Base-by-base conservation (phyloP, 129 eudicot genomes). In the carrot (Daucus carota) region DNA sequence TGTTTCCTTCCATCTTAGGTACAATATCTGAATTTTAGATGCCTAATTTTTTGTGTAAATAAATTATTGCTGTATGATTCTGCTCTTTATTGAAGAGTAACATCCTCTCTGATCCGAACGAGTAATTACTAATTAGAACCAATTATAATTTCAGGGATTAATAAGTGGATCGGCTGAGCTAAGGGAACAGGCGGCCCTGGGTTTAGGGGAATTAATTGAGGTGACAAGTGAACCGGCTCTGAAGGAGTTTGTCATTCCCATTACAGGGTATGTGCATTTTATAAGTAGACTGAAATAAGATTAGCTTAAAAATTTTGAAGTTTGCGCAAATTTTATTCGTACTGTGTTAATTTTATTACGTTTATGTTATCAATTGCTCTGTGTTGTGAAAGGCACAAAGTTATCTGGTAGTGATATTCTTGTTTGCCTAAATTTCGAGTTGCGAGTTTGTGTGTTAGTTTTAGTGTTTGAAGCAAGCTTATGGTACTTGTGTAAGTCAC, bases 111-210 rank as follows among this genome's bases (percentile, higher is more conserved):
- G 54, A 42, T 38, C 8, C 5, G 0, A 69, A 17, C 33, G 8
- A 70, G 57, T 26, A 10, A 28, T 79, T 62, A 70, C 38, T 26
- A 10, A 28, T 79, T 62, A 29, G 67, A 72, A 3, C 73, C 70
- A 38, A 34, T 66, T 57, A 20, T 11, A 20, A 22, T 60, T 74
- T 28, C 71, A 95, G 97, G 99, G 99, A n/a, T 79, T 95, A 44
- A 89, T 85, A 59, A 95, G 97, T 80, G 99, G 99, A 80, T 95
- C 99, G 8, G 92, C 97, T 70, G 99, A 95, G 79, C 65, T 95
- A 48, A 85, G 99, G 81, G 99, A 91, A 75, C 99, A 95, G 78
- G 99, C 99, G 62, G 99, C 99, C 7, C 84, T 85, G 81, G 99
- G 97, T 78, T 96, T 95, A 77, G 99, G 99, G 34, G 99, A 95